Evolutionary conservation across 768 basidiomycete species (phyloP).

Genomic region (Filobasidium floriforme): DNA sequence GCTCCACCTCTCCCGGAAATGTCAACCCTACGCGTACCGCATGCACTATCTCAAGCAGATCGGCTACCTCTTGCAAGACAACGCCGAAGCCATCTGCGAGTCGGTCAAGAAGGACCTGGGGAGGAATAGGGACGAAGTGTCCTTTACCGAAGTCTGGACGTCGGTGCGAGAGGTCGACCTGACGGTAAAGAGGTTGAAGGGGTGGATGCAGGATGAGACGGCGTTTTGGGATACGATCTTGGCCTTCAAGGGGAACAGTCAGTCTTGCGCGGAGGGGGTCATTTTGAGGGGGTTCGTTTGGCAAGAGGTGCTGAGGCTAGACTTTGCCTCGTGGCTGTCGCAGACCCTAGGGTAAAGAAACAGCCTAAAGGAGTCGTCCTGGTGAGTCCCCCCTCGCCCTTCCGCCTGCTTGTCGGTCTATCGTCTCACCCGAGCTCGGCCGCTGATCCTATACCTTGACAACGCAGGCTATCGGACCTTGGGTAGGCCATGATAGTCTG

Average conservation of each 20-base stretch:
- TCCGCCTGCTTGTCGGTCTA: background rate
- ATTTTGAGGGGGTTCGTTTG: background rate
- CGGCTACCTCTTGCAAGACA: conserved; percentile 42
- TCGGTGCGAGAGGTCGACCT: conserved; percentile 38
- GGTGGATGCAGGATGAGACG: conserved; percentile 43
- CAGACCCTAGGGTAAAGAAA: conserved; percentile 36
- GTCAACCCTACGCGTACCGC: conserved; percentile 31
- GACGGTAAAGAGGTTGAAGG: conserved; percentile 31
- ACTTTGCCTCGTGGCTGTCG: background rate
- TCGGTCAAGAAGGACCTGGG: conserved; percentile 39
- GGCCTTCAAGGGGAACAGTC: conserved; percentile 37
- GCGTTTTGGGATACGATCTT: conserved; percentile 33
- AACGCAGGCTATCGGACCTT: conserved; percentile 42
- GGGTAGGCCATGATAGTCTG: too few relatives aligned
- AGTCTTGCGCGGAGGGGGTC: conserved; percentile 6
- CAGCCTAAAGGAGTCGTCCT: conserved; percentile 42
- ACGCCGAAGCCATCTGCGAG: conserved; percentile 31
- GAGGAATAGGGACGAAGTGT: conserved; percentile 29
- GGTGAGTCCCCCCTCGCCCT: conserved; percentile 24
- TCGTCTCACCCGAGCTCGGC: background rate
- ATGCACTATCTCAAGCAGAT: conserved; percentile 43
- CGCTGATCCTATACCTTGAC: too few relatives aligned
- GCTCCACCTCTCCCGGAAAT: conserved; percentile 13
- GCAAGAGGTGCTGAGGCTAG: conserved; percentile 10
- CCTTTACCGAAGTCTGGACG: conserved; percentile 30